These are phyloP conservation scores for Mycothermus thermophilus DNA, from an alignment of 495 filamentous ascomycete genomes.

Conservation along the genomic window DNA sequence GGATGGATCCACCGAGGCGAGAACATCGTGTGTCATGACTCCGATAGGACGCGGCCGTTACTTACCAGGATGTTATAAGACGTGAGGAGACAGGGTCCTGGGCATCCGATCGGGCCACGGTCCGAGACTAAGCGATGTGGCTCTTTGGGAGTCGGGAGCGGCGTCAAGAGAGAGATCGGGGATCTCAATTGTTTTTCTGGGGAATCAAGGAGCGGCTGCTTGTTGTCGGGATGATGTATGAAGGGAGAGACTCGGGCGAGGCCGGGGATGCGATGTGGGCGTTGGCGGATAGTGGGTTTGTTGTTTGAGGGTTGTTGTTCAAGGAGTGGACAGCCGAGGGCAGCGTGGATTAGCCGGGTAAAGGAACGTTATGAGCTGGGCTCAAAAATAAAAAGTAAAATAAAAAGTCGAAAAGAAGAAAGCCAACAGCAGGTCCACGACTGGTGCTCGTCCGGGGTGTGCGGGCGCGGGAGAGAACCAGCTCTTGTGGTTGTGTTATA, in stretches of 20 bases:
- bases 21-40: slow-evolving; percentile 21
- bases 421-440: slow-evolving; percentile 18
- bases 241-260: slow-evolving; percentile 3
- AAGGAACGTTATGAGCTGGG: slow-evolving; percentile 35
- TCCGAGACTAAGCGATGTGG: no score
- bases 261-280: slow-evolving; percentile 4
- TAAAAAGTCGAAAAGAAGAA: no score
- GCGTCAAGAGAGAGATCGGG: no score
- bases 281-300: no score
- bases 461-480: slow-evolving; percentile 29
- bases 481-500: slow-evolving; percentile 41
- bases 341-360: slow-evolving; percentile 10
- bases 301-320: no score
- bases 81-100: slow-evolving; percentile 16
- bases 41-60: slow-evolving; percentile 16
- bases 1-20: no score
- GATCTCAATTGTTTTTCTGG: no score
- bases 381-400: no score
- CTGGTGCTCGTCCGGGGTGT: slow-evolving; percentile 26
- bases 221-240: slow-evolving; percentile 4
- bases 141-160: no score
- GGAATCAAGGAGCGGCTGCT: slow-evolving; percentile 1
- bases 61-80: slow-evolving; percentile 27
- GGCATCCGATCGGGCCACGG: slow-evolving; percentile 6
- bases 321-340: slow-evolving; percentile 13